These are phyloP conservation scores for Apiospora pterosperma DNA, from an alignment of 2,329 filamentous ascomycete genomes.

Conservation along the genomic window DNA sequence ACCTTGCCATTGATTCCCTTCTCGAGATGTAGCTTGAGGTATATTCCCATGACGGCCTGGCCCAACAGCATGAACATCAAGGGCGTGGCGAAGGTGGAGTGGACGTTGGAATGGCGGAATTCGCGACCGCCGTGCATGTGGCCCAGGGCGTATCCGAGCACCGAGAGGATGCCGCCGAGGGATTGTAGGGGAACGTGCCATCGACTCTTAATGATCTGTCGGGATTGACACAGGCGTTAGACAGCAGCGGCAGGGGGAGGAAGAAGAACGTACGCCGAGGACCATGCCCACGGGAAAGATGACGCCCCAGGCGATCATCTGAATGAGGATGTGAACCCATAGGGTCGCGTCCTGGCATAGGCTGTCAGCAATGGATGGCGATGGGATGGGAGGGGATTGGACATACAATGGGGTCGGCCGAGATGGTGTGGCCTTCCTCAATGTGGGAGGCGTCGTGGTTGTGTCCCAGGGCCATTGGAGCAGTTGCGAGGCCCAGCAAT, in stretches of 20 bases:
- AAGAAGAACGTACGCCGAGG: constrained; percentile 63
- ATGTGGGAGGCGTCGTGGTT: constrained; percentile 54
- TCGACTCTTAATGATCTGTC: constrained; percentile 78
- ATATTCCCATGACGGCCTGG: constrained; percentile 79
- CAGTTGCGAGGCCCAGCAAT: constrained; percentile 16
- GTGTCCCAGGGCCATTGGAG: constrained; percentile 35
- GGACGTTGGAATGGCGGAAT: constrained; percentile 72
- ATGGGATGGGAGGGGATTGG: neutral
- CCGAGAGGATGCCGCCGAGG: constrained; percentile 68
- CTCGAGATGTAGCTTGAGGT: constrained; percentile 85
- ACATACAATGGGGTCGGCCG: constrained; percentile 70
- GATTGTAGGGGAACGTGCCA: constrained; percentile 93
- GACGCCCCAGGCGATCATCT: constrained; percentile 84
- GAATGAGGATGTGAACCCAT: constrained; percentile 92
- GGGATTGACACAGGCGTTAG: constrained; percentile 13
- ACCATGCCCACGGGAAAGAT: constrained; percentile 96
- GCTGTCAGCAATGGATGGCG: constrained; percentile 28
- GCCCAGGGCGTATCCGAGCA: constrained; percentile 86
- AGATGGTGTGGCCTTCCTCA: constrained; percentile 65
- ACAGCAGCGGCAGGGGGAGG: neutral
- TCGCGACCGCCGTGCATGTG: constrained; percentile 87
- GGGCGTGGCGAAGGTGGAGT: constrained; percentile 74
- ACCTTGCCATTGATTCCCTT: constrained; percentile 79
- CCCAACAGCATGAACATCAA: constrained; percentile 75
- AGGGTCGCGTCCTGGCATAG: constrained; percentile 68